These are phyloP conservation scores for Cytospora leucostoma DNA, from an alignment of 2,329 filamentous ascomycete genomes.

Conservation along the genomic window DNA sequence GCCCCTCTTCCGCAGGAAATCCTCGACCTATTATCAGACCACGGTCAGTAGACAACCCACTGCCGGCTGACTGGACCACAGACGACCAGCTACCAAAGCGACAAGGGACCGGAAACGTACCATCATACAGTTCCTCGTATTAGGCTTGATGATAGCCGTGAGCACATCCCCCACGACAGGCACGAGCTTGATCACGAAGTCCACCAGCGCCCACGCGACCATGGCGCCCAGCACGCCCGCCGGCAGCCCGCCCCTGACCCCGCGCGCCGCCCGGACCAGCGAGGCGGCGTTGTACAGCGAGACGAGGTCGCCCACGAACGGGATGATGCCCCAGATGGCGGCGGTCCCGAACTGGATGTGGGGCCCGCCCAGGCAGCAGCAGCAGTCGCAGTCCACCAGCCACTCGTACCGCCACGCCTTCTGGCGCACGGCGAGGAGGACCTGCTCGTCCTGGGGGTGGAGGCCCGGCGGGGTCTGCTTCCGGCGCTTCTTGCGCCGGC, in stretches of 20 bases:
- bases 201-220: slow-evolving; percentile 22
- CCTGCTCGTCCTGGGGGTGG: slow-evolving; percentile 18
- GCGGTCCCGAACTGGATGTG: slow-evolving; percentile 27
- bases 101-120: no score
- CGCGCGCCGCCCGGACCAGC: slow-evolving; percentile 23
- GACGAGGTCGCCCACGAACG: slow-evolving; percentile 24
- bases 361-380: slow-evolving; percentile 27
- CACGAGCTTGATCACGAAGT: slow-evolving; percentile 25
- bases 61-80: no score
- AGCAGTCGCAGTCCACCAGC: slow-evolving; percentile 28
- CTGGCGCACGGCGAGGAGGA: slow-evolving; percentile 21
- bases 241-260: slow-evolving; percentile 23
- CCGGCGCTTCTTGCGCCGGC: slow-evolving; percentile 25
- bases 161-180: slow-evolving; percentile 24
- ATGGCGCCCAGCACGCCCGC: slow-evolving; percentile 11
- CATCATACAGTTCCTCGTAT: slow-evolving; percentile 23
- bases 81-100: no score
- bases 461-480: slow-evolving; percentile 21
- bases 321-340: slow-evolving; percentile 24
- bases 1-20: slow-evolving; percentile 15
- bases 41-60: no score
- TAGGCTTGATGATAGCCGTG: slow-evolving; percentile 24
- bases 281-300: slow-evolving; percentile 23
- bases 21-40: no score
- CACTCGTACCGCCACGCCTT: slow-evolving; percentile 28